Conservation (phyloP, 2,329 filamentous ascomycete genomes). For the Graphilbum ipis-grandicollis region DNA sequence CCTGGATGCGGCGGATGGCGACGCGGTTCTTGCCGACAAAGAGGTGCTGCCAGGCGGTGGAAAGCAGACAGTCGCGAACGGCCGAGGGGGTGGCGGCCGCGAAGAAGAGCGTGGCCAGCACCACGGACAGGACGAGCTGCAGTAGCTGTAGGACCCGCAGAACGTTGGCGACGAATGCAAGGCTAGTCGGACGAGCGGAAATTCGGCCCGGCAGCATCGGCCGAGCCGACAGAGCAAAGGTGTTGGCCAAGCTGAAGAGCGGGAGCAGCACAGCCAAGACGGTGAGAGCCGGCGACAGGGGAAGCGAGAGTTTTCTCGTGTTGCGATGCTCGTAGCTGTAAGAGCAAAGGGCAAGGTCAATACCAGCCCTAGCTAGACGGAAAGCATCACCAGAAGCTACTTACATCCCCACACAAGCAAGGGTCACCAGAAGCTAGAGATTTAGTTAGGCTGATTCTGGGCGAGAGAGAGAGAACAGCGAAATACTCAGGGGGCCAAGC, state of each 20-base stretch:
- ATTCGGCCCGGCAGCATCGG: no score
- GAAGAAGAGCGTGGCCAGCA: slow-evolving; percentile 27
- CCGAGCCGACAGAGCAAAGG: background rate
- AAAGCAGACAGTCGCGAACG: slow-evolving; percentile 32
- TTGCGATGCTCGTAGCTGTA: slow-evolving; percentile 8
- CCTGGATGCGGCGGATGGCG: slow-evolving; percentile 42
- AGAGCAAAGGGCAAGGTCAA: no score
- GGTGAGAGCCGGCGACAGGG: slow-evolving; percentile 6
- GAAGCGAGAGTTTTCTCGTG: slow-evolving; percentile 6
- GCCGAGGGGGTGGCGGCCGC: slow-evolving; percentile 15
- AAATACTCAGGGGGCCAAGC: no score
- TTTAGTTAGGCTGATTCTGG: no score
- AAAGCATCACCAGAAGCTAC: no score
- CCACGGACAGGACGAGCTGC: slow-evolving; percentile 17
- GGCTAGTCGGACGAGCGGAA: no score
- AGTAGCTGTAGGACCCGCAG: slow-evolving; percentile 3
- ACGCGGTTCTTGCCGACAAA: slow-evolving; percentile 30
- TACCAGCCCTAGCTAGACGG: no score
- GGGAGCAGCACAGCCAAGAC: slow-evolving; percentile 5
- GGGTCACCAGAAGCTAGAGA: no score
- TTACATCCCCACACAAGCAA: no score
- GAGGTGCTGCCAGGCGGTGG: slow-evolving; percentile 35
- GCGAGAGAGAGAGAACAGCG: no score
- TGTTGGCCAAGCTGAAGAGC: slow-evolving; percentile 3
- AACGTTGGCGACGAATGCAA: background rate